Conservation (phyloP, 2,329 filamentous ascomycete species). For the Xylariaceae sp. region DNA sequence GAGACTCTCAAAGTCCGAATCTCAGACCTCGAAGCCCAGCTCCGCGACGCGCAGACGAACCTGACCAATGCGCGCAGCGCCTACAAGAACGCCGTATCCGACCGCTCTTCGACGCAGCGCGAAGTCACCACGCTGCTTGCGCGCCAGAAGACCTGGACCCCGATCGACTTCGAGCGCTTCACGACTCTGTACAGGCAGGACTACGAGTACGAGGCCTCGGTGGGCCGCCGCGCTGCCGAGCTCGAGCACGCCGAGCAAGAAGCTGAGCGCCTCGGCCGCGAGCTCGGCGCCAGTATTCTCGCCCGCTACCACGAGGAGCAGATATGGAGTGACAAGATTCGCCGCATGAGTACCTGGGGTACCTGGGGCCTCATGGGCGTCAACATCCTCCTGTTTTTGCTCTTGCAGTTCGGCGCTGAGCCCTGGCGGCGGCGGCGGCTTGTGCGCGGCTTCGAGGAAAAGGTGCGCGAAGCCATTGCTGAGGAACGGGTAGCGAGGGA, state of each 20-base stretch:
- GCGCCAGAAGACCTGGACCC: conserved; percentile 87
- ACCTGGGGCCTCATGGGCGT: conserved; percentile 98
- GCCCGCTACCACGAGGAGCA: conserved; percentile 97
- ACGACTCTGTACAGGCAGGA: conserved; percentile 87
- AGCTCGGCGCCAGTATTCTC: conserved; percentile 76
- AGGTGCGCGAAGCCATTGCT: conserved; percentile 64
- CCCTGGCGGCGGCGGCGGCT: conserved; percentile 81
- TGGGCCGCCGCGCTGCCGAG: conserved; percentile 62
- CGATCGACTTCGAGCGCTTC: conserved; percentile 85
- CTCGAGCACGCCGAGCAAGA: conserved; percentile 72
- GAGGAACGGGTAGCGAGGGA: conserved; percentile 48
- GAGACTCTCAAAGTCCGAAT: conserved; percentile 79
- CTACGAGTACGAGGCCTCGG: conserved; percentile 85
- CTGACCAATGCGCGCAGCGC: conserved; percentile 67
- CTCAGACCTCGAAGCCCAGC: conserved; percentile 55
- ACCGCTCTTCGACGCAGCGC: conserved; percentile 82
- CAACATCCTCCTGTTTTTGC: conserved; percentile 82
- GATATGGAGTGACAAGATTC: conserved; percentile 97
- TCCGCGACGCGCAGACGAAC: conserved; percentile 53
- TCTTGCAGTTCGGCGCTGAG: conserved; percentile 84
- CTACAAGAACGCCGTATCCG: conserved; percentile 78
- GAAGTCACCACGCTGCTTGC: conserved; percentile 93
- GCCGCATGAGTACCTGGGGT: conserved; percentile 94
- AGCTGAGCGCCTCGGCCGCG: conserved; percentile 69
- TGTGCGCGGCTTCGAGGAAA: conserved; percentile 75